Evolutionary conservation across 306 rosid genomes (phyloP), one percentile per base, ranked within the genome.

Genomic region (Mimosa pudica): DNA sequence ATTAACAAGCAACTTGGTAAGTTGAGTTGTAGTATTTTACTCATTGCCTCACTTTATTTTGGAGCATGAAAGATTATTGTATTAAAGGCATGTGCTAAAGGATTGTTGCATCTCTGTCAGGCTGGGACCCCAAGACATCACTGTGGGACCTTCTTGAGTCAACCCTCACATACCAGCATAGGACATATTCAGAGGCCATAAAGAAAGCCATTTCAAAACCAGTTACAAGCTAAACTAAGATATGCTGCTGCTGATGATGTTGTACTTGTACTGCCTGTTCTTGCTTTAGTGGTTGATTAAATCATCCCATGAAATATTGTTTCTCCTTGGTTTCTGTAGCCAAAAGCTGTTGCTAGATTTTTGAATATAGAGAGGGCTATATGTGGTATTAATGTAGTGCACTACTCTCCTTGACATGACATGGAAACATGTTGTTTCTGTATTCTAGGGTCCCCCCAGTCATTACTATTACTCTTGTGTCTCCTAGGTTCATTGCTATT

Each of bases 91-190:
- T 55, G 18, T 49, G 49, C 46, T 61, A 11, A 86, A 35, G 51
- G 20, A 10, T 77, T 63, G 5, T 84, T 74, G 41, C 54, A 7
- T 64, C 14, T 68, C 0, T 66, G 49, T 20, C 87, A 95, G 99
- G 92, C 24, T 95, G 99, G 99, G 86, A 93, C 76, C 99, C 98
- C 3, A 91, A 91, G 90, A 93, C 99, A 0, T 93, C 97, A 0
- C 96, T 95, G 12, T 93, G 92, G 93, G 97, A 95, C 80, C 90
- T 95, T 81, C 99, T 95, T 63, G 99, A 95, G 46, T 93, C 98
- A 42, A 95, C 99, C 48, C 97, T 95, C 78, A 93, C 99, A 42
- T 95, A 95, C 79, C 99, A 95, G 81, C 99, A 95, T 75, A 89
- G 91, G 88, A 95, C 99, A 38, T 95, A 95, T 47, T 96, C 99